Base-by-base conservation (phyloP, 768 basidiomycete species). In the Suillus cothurnatus region DNA sequence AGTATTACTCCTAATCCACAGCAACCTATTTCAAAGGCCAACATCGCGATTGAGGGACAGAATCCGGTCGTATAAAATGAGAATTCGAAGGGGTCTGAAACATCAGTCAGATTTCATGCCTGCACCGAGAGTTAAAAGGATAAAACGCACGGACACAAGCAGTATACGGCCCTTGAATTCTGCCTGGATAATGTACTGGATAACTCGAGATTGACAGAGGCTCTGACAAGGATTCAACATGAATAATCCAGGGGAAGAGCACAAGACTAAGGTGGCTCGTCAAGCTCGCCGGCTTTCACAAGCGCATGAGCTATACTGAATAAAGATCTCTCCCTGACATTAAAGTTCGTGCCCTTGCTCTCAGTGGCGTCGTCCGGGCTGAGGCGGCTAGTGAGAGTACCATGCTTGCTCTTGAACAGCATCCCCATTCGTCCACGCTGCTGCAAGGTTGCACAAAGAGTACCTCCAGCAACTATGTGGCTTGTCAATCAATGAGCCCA, bases 11-110 rank as follows among this genome's bases (percentile, higher is more conserved):
- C n/a, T n/a, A n/a, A n/a, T n/a, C n/a, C n/a, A n/a, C n/a, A n/a
- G n/a, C n/a, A n/a, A n/a, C n/a, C n/a, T n/a, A n/a, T n/a, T n/a
- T n/a, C n/a, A n/a, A n/a, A n/a, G n/a, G n/a, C n/a, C n/a, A n/a
- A n/a, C n/a, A n/a, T n/a, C n/a, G n/a, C n/a, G n/a, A 32, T 88
- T 85, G 69, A 92, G 81, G 11, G 92, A 90, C 47, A 90, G 78
- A 55, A 92, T 88, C 28, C 86, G 79, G 73, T 94, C 90, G 69
- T 91, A 91, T 28, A 73, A 75, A 62, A 83, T 71, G 67, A 86
- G 84, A 1, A 86, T 88, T 60, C 82, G 76, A 32, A 86, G 73
- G 85, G 81, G 71, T 86, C 67, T 66, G 45, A 65, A 49, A 11
- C 21, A 17, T 34, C n/a, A 38, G n/a, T 43, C 4, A 31, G 2